These are phyloP conservation scores for Ulvella scutata DNA, from an alignment of 139 green algal genomes.

Conservation along the genomic window DNA sequence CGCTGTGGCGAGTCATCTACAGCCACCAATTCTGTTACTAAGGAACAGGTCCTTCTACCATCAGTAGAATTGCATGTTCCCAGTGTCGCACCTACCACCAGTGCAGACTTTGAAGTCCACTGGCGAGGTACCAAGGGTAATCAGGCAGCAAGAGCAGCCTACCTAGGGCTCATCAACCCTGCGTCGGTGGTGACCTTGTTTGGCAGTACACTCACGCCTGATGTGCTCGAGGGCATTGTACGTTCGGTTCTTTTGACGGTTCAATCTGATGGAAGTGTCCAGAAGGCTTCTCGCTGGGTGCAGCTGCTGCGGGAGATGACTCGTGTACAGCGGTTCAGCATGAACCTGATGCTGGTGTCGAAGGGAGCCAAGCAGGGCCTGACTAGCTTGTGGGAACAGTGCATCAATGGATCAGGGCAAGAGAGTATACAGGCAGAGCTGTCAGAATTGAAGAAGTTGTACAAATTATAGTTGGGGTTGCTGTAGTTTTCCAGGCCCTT, in stretches of 20 bases:
- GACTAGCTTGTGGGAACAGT: background rate
- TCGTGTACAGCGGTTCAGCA: background rate
- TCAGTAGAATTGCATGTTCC: too few species aligned
- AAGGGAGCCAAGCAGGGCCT: background rate
- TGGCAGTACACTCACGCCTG: background rate
- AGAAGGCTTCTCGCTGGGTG: too few species aligned
- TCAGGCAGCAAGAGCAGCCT: background rate
- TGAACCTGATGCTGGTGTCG: background rate
- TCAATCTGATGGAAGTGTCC: too few species aligned
- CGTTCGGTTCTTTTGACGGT: background rate
- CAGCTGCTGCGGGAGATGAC: too few species aligned
- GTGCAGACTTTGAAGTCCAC: background rate
- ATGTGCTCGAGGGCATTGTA: background rate
- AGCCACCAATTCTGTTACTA: too few species aligned
- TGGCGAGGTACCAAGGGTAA: background rate
- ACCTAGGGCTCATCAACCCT: background rate
- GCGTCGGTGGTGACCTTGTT: background rate
- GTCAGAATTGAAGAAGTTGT: too few species aligned
- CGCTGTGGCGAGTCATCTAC: too few species aligned
- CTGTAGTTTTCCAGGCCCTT: too few species aligned
- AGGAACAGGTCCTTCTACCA: too few species aligned
- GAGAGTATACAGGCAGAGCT: too few species aligned
- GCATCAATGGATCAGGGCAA: too few species aligned
- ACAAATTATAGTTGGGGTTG: too few species aligned
- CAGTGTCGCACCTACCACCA: background rate